Percentiles rank a stretch among this genome's conserved stretches.
Evolutionary conservation across 2,329 filamentous ascomycete genomes (phyloP).

Genomic region (Gnomoniopsis smithogilvyi): DNA sequence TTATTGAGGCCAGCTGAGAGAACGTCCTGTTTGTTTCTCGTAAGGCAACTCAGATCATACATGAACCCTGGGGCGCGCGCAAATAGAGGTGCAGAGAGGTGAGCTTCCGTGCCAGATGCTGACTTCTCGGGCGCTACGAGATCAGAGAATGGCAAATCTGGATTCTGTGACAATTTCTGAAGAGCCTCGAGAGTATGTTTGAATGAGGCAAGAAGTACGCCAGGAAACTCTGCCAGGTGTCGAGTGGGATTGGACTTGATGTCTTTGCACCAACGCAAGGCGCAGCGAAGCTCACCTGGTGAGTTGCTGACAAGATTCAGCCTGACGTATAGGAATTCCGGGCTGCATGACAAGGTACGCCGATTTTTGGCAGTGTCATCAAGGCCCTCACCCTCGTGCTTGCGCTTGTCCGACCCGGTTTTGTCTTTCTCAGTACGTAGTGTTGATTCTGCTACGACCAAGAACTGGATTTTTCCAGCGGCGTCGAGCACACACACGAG

Average conservation of each 20-base stretch:
- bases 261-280: slow-evolving; percentile 29
- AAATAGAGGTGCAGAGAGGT: slow-evolving; percentile 48
- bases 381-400: neutral
- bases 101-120: slow-evolving; percentile 17
- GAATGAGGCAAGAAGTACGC: slow-evolving; percentile 56
- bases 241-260: slow-evolving; percentile 12
- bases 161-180: slow-evolving; percentile 45
- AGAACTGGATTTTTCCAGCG: slow-evolving; percentile 36
- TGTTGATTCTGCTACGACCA: slow-evolving; percentile 34
- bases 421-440: slow-evolving; percentile 2
- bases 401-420: neutral
- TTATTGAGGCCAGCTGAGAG: slow-evolving; percentile 20
- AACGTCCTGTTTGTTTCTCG: slow-evolving; percentile 17
- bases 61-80: slow-evolving; percentile 43
- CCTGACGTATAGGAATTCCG: slow-evolving; percentile 27
- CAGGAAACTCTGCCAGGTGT: slow-evolving; percentile 59
- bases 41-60: slow-evolving; percentile 40
- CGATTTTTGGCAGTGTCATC: neutral
- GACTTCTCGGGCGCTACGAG: slow-evolving; percentile 35
- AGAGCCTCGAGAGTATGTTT: slow-evolving; percentile 53
- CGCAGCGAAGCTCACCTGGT: slow-evolving; percentile 20
- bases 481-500: slow-evolving; percentile 47
- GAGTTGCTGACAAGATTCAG: slow-evolving; percentile 28
- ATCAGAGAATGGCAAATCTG: slow-evolving; percentile 46
- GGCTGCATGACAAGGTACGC: slow-evolving; percentile 30